Evolutionary conservation across 495 filamentous ascomycete genomes (phyloP).

Genomic region (Hypoxylon intermedium): DNA sequence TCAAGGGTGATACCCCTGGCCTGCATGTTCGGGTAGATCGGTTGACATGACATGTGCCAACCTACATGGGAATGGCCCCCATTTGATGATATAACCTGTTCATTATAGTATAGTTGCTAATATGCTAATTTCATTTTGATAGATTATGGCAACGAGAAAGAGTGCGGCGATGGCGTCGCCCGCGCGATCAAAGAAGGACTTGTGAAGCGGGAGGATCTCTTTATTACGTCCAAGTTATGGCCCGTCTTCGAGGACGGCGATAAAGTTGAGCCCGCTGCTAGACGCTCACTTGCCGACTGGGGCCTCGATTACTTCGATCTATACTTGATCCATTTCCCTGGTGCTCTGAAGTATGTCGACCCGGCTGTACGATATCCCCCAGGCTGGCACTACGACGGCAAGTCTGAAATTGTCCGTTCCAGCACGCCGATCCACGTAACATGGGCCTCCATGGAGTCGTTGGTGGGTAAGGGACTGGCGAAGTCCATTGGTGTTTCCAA

Average conservation of each 20-base stretch:
- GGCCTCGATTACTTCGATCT: conserved; percentile 86
- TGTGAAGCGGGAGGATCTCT: conserved; percentile 86
- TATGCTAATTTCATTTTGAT: conserved; percentile 16
- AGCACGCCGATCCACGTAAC: conserved; percentile 83
- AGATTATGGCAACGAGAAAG: conserved; percentile 92
- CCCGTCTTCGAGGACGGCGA: conserved; percentile 83
- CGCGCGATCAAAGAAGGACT: conserved; percentile 86
- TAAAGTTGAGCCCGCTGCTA: conserved; percentile 73
- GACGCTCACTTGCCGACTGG: conserved; percentile 80
- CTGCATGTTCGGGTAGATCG: conserved; percentile 14
- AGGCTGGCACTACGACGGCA: conserved; percentile 72
- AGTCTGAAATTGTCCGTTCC: conserved; percentile 60
- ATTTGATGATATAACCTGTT: conserved; percentile 10
- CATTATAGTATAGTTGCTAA: conserved; percentile 23
- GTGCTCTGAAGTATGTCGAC: conserved; percentile 80
- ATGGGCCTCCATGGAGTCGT: conserved; percentile 84
- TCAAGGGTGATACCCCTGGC: conserved; percentile 22
- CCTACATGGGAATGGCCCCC: conserved; percentile 12
- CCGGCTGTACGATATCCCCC: conserved; percentile 80
- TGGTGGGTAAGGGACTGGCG: conserved; percentile 72
- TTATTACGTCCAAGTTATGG: conserved; percentile 93
- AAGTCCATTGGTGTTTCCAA: conserved; percentile 88
- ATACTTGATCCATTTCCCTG: conserved; percentile 83
- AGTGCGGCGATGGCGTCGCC: conserved; percentile 82
- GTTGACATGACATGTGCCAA: conserved; percentile 8